These are phyloP conservation scores for Gastrodia elata DNA, from an alignment of 106 monocot genomes.

Conservation along the genomic window DNA sequence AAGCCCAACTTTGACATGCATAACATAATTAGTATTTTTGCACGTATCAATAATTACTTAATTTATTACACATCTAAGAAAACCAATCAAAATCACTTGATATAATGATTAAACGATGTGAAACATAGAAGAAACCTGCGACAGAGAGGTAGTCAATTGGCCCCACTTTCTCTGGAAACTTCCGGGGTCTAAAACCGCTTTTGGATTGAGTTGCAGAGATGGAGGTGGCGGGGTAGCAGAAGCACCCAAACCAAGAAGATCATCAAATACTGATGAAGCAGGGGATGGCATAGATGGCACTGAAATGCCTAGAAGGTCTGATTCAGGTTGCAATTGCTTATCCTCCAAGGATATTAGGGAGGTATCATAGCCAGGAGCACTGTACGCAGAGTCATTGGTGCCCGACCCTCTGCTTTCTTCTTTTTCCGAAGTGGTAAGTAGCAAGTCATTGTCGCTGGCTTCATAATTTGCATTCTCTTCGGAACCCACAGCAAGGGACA, in stretches of 20 bases:
- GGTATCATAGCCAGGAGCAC: constrained; percentile 51
- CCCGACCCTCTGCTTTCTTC: constrained; percentile 52
- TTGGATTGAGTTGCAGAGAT: constrained; percentile 62
- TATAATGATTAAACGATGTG: not conserved
- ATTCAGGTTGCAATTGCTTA: constrained; percentile 25
- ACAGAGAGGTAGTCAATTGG: constrained; percentile 46
- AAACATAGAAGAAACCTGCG: constrained; percentile 41
- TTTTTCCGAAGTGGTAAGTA: constrained; percentile 79
- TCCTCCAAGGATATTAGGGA: constrained; percentile 26
- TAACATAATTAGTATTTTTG: too few relatives aligned
- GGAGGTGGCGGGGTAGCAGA: constrained; percentile 28
- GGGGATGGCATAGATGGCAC: constrained; percentile 18
- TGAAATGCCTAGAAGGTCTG: constrained; percentile 13
- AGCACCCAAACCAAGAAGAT: constrained; percentile 80
- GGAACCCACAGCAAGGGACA: constrained; percentile 39
- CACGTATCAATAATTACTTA: too few relatives aligned
- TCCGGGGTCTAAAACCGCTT: constrained; percentile 75
- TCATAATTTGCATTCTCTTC: constrained; percentile 47
- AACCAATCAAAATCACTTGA: not conserved
- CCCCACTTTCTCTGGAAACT: constrained; percentile 94
- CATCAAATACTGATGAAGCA: constrained; percentile 52
- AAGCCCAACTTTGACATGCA: too few relatives aligned
- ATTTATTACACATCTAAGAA: too few relatives aligned
- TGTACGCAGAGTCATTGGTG: constrained; percentile 58
- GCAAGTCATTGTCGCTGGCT: constrained; percentile 80